Conservation (phyloP, 1,284 basidiomycete species). For the Marasmius sp. region DNA sequence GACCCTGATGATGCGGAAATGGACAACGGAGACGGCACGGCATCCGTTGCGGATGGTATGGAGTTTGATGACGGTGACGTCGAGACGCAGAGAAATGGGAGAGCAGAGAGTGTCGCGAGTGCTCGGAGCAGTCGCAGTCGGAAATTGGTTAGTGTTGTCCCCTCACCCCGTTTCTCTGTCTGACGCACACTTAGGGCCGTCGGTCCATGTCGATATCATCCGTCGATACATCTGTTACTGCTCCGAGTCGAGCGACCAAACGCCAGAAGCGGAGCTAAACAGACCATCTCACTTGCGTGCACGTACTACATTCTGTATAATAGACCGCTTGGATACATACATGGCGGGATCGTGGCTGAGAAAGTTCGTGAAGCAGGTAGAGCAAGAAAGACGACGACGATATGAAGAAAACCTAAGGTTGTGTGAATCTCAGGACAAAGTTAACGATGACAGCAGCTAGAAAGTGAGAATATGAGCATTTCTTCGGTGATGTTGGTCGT, state of each 20-base stretch:
- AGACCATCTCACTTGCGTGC: background rate
- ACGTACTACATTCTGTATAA: background rate
- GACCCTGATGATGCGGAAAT: conserved; percentile 34
- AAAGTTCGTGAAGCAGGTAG: too few relatives aligned
- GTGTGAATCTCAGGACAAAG: conserved; percentile 80
- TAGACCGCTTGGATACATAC: background rate
- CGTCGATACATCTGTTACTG: conserved; percentile 59
- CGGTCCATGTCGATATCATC: conserved; percentile 66
- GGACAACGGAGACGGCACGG: conserved; percentile 25
- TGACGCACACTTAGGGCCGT: conserved; percentile 38
- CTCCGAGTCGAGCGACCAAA: conserved; percentile 50
- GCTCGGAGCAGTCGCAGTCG: conserved; percentile 55
- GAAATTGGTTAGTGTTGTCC: conserved; percentile 49
- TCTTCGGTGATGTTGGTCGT: conserved; percentile 4
- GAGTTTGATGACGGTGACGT: conserved; percentile 37
- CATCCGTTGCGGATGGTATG: conserved; percentile 25
- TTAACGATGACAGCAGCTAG: conserved; percentile 88
- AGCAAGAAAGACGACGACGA: too few relatives aligned
- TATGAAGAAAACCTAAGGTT: conserved; percentile 12
- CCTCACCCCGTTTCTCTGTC: background rate
- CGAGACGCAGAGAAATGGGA: conserved; percentile 47
- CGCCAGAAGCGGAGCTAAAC: conserved; percentile 53
- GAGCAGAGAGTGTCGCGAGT: conserved; percentile 68
- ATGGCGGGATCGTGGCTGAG: background rate
- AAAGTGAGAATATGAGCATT: conserved; percentile 5